Conservation (phyloP, 1,139 yeast species). For the Lodderomyces theae region DNA sequence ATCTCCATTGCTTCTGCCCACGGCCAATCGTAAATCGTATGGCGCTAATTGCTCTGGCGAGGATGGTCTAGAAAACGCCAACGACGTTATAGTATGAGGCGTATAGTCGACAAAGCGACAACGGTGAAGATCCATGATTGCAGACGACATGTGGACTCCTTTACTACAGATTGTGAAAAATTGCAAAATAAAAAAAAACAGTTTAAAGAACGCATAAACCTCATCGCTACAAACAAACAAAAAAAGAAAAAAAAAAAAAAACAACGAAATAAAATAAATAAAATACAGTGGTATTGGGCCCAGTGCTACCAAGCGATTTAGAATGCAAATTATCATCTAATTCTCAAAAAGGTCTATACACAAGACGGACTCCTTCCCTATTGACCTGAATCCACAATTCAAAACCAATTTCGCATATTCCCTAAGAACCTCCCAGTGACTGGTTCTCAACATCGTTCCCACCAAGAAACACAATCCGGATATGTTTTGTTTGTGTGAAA, state of each 20-base stretch:
- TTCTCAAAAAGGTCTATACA: constrained; percentile 52
- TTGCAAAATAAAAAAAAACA: too few species aligned
- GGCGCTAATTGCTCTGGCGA: constrained; percentile 49
- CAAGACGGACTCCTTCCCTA: constrained; percentile 48
- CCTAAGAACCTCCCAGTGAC: constrained; percentile 60
- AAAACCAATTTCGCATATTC: constrained; percentile 57
- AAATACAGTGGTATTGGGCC: too few species aligned
- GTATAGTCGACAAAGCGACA: constrained; percentile 89
- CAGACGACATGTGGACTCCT: background rate
- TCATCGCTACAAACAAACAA: background rate
- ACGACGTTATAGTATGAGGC: constrained; percentile 81
- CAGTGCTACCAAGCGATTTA: background rate
- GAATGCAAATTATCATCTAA: background rate
- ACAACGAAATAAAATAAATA: too few species aligned
- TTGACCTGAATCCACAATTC: constrained; percentile 56
- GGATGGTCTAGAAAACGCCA: constrained; percentile 75
- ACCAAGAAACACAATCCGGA: constrained; percentile 55
- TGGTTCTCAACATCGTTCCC: constrained; percentile 40
- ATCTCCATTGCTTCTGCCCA: constrained; percentile 92
- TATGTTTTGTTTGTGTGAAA: constrained; percentile 45
- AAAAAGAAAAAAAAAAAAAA: background rate
- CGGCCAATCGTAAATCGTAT: constrained; percentile 71
- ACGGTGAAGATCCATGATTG: constrained; percentile 74
- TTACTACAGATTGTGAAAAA: constrained; percentile 1
- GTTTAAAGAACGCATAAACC: too few species aligned